phyloP scores from a whole-genome alignment of 2,329 filamentous ascomycete species.

The Aureobasidium lini region DNA sequence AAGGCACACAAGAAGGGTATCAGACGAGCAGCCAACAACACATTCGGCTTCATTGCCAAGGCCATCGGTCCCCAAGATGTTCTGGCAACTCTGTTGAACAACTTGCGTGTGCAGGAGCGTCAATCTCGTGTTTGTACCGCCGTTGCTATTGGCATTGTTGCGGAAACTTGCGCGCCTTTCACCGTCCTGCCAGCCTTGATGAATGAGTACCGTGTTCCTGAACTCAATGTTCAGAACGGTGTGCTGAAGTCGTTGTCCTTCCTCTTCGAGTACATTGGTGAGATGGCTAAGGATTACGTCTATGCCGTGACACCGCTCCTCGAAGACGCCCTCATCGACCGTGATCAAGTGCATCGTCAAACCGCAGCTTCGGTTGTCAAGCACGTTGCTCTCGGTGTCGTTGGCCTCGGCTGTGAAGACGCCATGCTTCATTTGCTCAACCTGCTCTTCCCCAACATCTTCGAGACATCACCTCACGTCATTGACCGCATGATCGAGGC shows the following conservation, averaged over 20 bases:
- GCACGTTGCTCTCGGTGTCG: constrained; percentile 94
- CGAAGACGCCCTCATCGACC: constrained; percentile 93
- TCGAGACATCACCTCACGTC: constrained; percentile 95
- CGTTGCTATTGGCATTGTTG: constrained; percentile 96
- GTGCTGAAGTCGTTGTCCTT: constrained; percentile 96
- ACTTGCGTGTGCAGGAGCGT: constrained; percentile 91
- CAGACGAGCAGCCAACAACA: constrained; percentile 96
- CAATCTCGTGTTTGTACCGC: constrained; percentile 98
- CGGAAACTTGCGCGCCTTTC: constrained; percentile 96
- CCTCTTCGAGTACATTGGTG: constrained; percentile 97
- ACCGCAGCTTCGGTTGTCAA: constrained; percentile 96
- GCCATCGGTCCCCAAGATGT: constrained; percentile 98
- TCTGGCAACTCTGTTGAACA: constrained; percentile 89
- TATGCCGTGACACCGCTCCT: constrained; percentile 94
- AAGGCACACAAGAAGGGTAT: constrained; percentile 99
- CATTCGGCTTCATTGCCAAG: constrained; percentile 98
- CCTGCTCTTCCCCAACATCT: constrained; percentile 90
- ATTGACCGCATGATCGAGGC: constrained; percentile 97
- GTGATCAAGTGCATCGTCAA: constrained; percentile 95
- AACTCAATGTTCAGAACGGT: constrained; percentile 97
- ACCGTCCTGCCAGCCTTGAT: constrained; percentile 97
- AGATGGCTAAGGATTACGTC: constrained; percentile 98
- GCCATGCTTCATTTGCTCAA: constrained; percentile 98
- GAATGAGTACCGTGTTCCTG: constrained; percentile 98
- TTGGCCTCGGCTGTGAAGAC: constrained; percentile 93